Base-by-base conservation (phyloP, 1,284 basidiomycete genomes). In the Ustilago xerochloae region DNA sequence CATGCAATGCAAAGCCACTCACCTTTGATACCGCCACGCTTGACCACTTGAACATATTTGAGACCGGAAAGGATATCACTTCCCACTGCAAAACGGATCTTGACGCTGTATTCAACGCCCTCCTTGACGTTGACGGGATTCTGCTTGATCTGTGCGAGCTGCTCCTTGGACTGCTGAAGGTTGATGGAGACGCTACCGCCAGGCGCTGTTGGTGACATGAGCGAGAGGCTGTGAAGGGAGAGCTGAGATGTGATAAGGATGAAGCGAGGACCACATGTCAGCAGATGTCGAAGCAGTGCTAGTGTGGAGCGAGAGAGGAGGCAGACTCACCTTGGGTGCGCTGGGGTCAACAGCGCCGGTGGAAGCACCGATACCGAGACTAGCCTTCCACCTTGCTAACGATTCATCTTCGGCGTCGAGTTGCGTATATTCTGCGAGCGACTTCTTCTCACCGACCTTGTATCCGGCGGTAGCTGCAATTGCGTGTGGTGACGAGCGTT, bases 361-460 rank as follows among this genome's bases (percentile, higher is more conserved):
- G 22, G 62, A 57, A 22, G 90, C 88, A 48, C 88, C 88, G 74
- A 95, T 90, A 56, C 94, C 94, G 33, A 96, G 88, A 68, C 91
- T 93, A 24, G 92, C 92, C 84, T 95, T 95, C 93, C 93, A 95
- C 70, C 92, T 90, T 53, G 87, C 86, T 9, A 89, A 84, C 48
- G 91, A 92, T 85, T 94, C 92, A 84, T 95, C 93, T 65, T 91
- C 87, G 12, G 91, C 91, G 85, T 94, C 93, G 56, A 94, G 88
- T 54, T 85, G 84, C 16, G 87, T 85, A 58, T 88, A 87, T 79
- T 88, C 88, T 18, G 86, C 87, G 15, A 88, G 80, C 2, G 86
- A 86, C 83, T 87, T 88, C 57, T 84, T 84, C 63, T 84, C 80
- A 28, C 84, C 84, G 2, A 77, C 72, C 49, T 82, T 78, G 75